Conservation (phyloP, 2,329 filamentous ascomycete genomes). For the Aquanectria penicillioides region DNA sequence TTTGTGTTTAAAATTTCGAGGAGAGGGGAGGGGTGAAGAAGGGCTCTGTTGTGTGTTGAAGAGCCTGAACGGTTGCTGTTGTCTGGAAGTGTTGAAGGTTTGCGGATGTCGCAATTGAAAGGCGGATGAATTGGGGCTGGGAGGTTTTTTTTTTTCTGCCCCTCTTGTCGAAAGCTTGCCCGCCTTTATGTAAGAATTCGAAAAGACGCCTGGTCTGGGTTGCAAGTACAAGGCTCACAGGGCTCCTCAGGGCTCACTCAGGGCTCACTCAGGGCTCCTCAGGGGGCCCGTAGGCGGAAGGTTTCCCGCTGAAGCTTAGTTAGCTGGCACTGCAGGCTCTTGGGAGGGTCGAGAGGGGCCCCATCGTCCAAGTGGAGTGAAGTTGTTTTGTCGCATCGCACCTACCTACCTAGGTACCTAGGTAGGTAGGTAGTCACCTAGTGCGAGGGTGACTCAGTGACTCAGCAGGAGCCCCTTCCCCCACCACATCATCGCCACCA, state of each 20-base stretch:
- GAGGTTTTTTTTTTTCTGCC: conserved; percentile 33
- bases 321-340: background rate
- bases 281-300: background rate
- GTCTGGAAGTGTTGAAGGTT: background rate
- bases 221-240: conserved; percentile 4
- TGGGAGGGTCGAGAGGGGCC: conserved; percentile 5
- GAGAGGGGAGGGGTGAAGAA: background rate
- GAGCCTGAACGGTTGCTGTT: background rate
- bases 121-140: conserved; percentile 27
- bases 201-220: too few relatives aligned
- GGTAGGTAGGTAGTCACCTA: too few relatives aligned
- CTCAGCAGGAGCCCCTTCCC: too few relatives aligned
- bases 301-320: conserved; percentile 15
- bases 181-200: conserved; percentile 38
- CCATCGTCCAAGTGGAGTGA: too few relatives aligned
- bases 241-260: conserved; percentile 11
- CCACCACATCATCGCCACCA: too few relatives aligned
- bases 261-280: too few relatives aligned
- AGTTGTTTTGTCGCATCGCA: too few relatives aligned
- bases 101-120: conserved; percentile 30
- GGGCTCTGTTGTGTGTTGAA: background rate
- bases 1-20: conserved; percentile 33
- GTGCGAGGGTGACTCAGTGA: conserved; percentile 2
- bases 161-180: conserved; percentile 32
- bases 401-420: too few relatives aligned